Conservation (phyloP, 2,329 filamentous ascomycete genomes). For the Fusarium armeniacum region DNA sequence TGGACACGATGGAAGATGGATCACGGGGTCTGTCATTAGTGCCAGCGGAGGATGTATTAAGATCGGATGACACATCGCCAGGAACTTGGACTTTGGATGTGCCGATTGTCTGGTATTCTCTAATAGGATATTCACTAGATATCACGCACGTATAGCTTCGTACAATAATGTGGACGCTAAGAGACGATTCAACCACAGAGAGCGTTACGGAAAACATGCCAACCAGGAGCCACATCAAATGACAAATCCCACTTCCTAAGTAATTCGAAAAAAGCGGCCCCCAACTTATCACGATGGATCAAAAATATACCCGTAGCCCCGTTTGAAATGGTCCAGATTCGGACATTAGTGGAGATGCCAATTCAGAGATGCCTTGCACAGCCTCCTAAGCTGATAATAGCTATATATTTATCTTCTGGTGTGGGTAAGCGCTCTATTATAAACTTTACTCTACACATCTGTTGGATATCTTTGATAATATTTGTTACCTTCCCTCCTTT, state of each 20-base stretch:
- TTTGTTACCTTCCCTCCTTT: too few relatives aligned
- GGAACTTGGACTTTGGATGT: neutral
- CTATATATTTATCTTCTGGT: neutral
- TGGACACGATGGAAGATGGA: slow-evolving; percentile 54
- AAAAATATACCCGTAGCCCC: too few relatives aligned
- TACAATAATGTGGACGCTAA: accelerated
- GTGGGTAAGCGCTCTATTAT: neutral
- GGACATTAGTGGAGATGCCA: neutral
- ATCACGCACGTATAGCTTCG: accelerated
- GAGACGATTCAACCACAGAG: neutral
- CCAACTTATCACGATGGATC: too few relatives aligned
- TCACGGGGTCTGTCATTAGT: slow-evolving; percentile 55
- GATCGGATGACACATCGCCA: slow-evolving; percentile 40
- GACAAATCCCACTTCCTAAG: too few relatives aligned
- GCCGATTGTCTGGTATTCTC: accelerated
- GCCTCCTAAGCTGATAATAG: neutral
- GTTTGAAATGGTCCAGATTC: too few relatives aligned
- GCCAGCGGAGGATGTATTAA: slow-evolving; percentile 56
- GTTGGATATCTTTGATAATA: too few relatives aligned
- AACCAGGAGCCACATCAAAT: too few relatives aligned
- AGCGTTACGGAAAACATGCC: too few relatives aligned
- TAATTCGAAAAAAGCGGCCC: too few relatives aligned
- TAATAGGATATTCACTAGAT: accelerated
- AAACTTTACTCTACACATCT: too few relatives aligned
- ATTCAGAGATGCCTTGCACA: neutral